Percentiles rank a stretch among this genome's conserved stretches.
Conservation (phyloP, 257 asterid species). For the Solanum stenotomum region DNA sequence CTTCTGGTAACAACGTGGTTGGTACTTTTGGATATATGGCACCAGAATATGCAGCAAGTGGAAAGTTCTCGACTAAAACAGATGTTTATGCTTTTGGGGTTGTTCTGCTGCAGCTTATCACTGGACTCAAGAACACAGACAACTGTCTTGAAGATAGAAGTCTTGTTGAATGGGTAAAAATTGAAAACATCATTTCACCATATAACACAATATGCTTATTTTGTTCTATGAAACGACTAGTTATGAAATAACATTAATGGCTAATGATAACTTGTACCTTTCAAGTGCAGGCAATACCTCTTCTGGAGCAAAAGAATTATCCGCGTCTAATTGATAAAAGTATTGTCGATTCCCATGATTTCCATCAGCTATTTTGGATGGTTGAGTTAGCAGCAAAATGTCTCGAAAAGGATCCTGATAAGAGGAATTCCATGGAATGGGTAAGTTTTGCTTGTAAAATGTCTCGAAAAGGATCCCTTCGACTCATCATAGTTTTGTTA, state of each 20-base stretch:
- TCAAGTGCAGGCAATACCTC: slow-evolving; percentile 55
- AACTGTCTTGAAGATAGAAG: slow-evolving; percentile 43
- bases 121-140: slow-evolving; percentile 50
- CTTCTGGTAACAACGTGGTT: slow-evolving; percentile 34
- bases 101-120: slow-evolving; percentile 54
- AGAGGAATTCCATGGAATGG: slow-evolving; percentile 54
- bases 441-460: slow-evolving; percentile 15
- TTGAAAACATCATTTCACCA: not conserved
- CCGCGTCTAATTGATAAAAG: slow-evolving; percentile 54
- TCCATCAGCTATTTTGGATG: slow-evolving; percentile 70
- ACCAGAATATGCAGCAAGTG: slow-evolving; percentile 70
- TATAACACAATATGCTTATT: not conserved
- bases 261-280: not conserved
- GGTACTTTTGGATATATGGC: slow-evolving; percentile 76
- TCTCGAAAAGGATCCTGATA: slow-evolving; percentile 40
- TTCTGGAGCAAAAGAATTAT: slow-evolving; percentile 51
- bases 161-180: slow-evolving; percentile 62
- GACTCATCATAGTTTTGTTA: not conserved
- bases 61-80: slow-evolving; percentile 55
- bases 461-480: not conserved
- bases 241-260: not conserved
- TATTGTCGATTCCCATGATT: slow-evolving; percentile 53
- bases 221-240: not conserved
- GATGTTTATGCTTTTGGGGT: slow-evolving; percentile 77
- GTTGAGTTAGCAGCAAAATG: slow-evolving; percentile 55